Evolutionary conservation across 192 early-diverging fungal genomes (phyloP), one percentile per base, ranked within the genome.

Genomic region (Spizellomyces sp.): DNA sequence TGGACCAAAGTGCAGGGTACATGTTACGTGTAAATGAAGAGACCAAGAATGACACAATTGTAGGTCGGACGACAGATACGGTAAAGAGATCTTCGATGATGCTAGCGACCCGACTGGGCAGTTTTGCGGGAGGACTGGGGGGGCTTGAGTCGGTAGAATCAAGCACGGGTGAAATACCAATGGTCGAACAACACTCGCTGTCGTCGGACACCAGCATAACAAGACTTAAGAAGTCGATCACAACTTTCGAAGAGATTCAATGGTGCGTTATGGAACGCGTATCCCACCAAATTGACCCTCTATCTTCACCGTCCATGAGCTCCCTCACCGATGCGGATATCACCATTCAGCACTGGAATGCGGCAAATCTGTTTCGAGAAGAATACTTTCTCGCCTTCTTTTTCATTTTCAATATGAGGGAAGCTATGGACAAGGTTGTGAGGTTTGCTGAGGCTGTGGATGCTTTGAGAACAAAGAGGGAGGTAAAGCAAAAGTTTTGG

Each of bases 371-470:
- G 22, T 67, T 74, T 41, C 63, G 71, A 9, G 74, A 75, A 63
- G 74, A 75, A 45, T 75, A 70, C 48, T 59, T 70, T 43, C 19
- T 75, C 45, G 66, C 67, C 21, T 48, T 47, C 55, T 75, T 75
- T 45, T 75, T 75, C 55, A 55, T 70, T 12, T 75, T 75, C 54
- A 70, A 69, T 45, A 19, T 75, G 52, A 50, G 58, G 36, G 68
- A 75, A 48, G 58, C 45, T 17, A 67, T 67, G 22, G 19, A 14
- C 9, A 70, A 75, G 62, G 17, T 69, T 6, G n/a, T 47, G 12
- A 70, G 57, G 45, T 65, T 75, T 64, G 67, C 48, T n/a, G 67
- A 69, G 42, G 71, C 56, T 9, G 71, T 67, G 56, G 58, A 74
- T 2, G 43, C 8, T 19, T 19, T 66, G 48, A 19, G 50, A 9